These are phyloP conservation scores for Cochlearia excelsa DNA, from an alignment of 345 rosid genomes.

Conservation along the genomic window DNA sequence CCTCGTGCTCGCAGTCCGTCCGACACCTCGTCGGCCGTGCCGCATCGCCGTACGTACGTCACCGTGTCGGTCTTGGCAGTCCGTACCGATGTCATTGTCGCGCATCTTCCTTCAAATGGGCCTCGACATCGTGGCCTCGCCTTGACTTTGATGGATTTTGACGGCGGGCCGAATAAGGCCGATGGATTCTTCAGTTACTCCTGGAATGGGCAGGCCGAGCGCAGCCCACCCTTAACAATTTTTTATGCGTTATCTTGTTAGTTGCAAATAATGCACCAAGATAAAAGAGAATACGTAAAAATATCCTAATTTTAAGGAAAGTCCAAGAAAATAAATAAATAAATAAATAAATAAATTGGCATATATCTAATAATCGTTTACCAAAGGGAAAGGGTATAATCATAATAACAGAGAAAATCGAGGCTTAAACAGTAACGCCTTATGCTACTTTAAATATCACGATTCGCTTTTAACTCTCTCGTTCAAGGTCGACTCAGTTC, in stretches of 20 bases:
- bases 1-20: too few relatives aligned
- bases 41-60: too few relatives aligned
- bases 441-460: conserved; percentile 27
- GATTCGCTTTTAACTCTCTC: conserved; percentile 33
- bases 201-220: too few relatives aligned
- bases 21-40: too few relatives aligned
- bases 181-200: too few relatives aligned
- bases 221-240: too few relatives aligned
- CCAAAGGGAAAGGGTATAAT: not conserved
- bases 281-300: not conserved
- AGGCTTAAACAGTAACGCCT: conserved; percentile 25
- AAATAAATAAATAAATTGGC: not conserved
- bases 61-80: too few relatives aligned
- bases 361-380: conserved; percentile 2
- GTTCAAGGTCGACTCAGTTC: conserved; percentile 36
- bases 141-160: too few relatives aligned
- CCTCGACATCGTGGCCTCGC: too few relatives aligned
- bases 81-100: too few relatives aligned
- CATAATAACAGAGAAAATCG: conserved; percentile 14
- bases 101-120: too few relatives aligned
- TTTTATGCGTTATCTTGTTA: not conserved
- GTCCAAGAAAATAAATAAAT: conserved; percentile 5
- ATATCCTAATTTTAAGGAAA: conserved; percentile 24
- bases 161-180: too few relatives aligned
- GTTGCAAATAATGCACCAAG: conserved; percentile 27